Conservation (phyloP, 2,329 filamentous ascomycete genomes). For the Drechslerella dactyloides region DNA sequence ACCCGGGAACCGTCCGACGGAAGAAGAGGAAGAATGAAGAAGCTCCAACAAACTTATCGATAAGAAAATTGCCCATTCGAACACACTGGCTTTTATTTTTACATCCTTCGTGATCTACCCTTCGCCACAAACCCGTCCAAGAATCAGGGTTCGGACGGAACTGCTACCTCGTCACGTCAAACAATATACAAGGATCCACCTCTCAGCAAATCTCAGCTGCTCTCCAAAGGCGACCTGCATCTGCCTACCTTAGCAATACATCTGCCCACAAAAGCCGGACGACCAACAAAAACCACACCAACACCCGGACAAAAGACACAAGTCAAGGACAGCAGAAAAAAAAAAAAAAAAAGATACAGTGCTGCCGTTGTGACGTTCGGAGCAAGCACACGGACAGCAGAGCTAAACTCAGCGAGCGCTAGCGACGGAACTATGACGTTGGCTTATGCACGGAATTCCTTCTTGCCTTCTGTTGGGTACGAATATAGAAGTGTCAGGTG, state of each 20-base stretch:
- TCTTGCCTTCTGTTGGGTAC: conserved; percentile 50
- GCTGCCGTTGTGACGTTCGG: conserved; percentile 34
- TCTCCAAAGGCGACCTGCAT: conserved; percentile 7
- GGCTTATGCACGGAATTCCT: conserved; percentile 50
- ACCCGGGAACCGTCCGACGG: conserved; percentile 28
- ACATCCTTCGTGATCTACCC: too few species aligned
- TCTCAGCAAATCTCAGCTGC: neutral
- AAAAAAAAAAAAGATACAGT: neutral
- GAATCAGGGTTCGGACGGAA: conserved; percentile 8
- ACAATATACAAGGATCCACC: neutral
- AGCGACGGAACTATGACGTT: conserved; percentile 49
- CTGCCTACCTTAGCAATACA: too few species aligned
- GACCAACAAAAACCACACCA: neutral
- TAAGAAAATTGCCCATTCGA: conserved; percentile 19
- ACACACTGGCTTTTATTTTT: too few species aligned
- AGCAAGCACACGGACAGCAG: conserved; percentile 12
- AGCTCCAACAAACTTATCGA: conserved; percentile 30
- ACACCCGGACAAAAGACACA: neutral
- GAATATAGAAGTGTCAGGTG: conserved; percentile 51
- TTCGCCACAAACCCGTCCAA: neutral
- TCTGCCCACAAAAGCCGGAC: too few species aligned
- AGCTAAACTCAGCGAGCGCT: conserved; percentile 26
- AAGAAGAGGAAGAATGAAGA: too few species aligned
- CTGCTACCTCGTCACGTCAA: neutral
- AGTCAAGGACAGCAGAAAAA: neutral